Conservation (phyloP, 306 rosid species). For the Cucumis cinereus region DNA sequence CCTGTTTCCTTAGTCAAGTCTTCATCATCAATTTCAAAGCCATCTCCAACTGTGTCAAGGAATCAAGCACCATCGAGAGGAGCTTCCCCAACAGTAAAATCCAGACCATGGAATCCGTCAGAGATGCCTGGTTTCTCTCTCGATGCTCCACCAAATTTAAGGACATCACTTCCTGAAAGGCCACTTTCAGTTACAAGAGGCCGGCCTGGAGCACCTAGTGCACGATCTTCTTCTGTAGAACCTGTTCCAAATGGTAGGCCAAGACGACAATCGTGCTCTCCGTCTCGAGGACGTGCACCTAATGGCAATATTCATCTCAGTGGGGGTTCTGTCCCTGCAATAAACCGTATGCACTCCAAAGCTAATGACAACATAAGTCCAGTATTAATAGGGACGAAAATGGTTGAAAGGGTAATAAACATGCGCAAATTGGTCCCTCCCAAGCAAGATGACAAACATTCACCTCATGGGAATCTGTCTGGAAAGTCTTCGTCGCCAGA, state of each 20-base stretch:
- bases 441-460: slow-evolving; percentile 63
- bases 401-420: slow-evolving; percentile 90
- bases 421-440: slow-evolving; percentile 91
- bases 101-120: slow-evolving; percentile 91
- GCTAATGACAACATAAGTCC: slow-evolving; percentile 76
- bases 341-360: slow-evolving; percentile 51
- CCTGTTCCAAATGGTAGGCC: slow-evolving; percentile 68
- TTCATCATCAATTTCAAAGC: slow-evolving; percentile 43
- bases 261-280: slow-evolving; percentile 85
- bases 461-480: slow-evolving; percentile 67
- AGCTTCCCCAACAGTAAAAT: slow-evolving; percentile 73
- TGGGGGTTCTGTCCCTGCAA: slow-evolving; percentile 87
- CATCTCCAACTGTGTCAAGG: slow-evolving; percentile 34
- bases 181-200: slow-evolving; percentile 83
- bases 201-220: slow-evolving; percentile 87
- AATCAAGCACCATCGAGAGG: slow-evolving; percentile 67
- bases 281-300: slow-evolving; percentile 78
- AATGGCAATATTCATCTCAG: slow-evolving; percentile 53
- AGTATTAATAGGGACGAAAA: slow-evolving; percentile 63
- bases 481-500: slow-evolving; percentile 82
- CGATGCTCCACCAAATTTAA: slow-evolving; percentile 85
- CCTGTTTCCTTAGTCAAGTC: slow-evolving; percentile 40
- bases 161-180: slow-evolving; percentile 80
- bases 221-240: slow-evolving; percentile 84
- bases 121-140: slow-evolving; percentile 93